Conservation (phyloP, 768 basidiomycete species). For the Hemileccinum impolitum region DNA sequence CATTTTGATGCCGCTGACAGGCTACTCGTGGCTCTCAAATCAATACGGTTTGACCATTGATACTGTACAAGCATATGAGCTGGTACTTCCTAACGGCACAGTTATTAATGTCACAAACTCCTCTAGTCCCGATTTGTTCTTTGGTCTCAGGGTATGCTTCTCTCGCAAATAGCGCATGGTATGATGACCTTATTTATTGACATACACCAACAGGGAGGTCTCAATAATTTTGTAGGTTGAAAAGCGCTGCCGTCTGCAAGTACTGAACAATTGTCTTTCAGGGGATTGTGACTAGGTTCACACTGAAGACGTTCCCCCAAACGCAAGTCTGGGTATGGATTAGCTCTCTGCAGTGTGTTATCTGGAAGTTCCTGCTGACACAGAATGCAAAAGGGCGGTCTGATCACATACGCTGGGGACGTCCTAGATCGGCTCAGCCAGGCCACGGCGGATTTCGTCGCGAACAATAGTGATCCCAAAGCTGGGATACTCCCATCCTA, state of each 20-base stretch:
- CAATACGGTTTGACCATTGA: conserved; percentile 58
- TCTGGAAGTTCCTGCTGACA: neutral
- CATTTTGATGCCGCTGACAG: neutral
- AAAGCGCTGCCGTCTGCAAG: neutral
- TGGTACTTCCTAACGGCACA: conserved; percentile 47
- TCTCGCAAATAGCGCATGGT: neutral
- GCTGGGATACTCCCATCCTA: conserved; percentile 41
- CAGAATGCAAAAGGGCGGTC: conserved; percentile 43
- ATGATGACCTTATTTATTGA: neutral
- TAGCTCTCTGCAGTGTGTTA: neutral
- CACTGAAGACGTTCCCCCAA: conserved; percentile 52
- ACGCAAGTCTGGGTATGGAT: conserved; percentile 55
- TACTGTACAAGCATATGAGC: conserved; percentile 50
- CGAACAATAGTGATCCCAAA: conserved; percentile 20
- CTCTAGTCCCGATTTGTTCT: conserved; percentile 40
- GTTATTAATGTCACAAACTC: conserved; percentile 33
- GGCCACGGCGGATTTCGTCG: conserved; percentile 21
- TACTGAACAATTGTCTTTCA: conserved; percentile 5
- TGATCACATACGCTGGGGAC: conserved; percentile 30
- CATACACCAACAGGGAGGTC: conserved; percentile 50
- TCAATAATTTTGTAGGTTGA: conserved; percentile 52
- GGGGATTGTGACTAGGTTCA: conserved; percentile 62
- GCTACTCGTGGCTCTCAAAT: conserved; percentile 48
- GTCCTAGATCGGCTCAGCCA: conserved; percentile 10
- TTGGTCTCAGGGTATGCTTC: conserved; percentile 35